phyloP scores from a whole-genome alignment of 345 rosid species.

The Pistacia integerrima region DNA sequence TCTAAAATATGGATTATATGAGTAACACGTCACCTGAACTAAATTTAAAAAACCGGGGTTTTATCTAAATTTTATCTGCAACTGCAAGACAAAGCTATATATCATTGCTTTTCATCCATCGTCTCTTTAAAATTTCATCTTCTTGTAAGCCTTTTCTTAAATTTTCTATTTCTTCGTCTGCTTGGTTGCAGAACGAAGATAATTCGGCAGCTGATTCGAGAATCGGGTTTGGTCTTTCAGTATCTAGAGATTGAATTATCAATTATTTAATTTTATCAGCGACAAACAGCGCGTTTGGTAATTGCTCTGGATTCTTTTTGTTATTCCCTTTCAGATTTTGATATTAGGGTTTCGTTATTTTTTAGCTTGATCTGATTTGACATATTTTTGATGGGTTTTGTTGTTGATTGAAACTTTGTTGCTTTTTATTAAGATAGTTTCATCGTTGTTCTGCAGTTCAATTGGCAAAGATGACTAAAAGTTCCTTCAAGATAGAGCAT shows the following conservation, averaged over 20 bases:
- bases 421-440: background rate
- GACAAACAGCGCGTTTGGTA: background rate
- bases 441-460: conserved; percentile 17
- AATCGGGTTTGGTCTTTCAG: background rate
- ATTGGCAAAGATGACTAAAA: conserved; percentile 44
- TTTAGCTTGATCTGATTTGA: too few species aligned
- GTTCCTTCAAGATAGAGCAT: conserved; percentile 67
- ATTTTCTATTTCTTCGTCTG: background rate
- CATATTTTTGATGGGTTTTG: background rate
- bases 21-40: background rate
- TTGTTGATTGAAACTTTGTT: background rate
- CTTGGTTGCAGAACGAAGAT: too few species aligned
- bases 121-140: background rate
- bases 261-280: background rate
- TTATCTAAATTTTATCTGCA: background rate
- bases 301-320: background rate
- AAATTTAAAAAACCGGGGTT: background rate
- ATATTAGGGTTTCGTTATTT: background rate
- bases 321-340: background rate
- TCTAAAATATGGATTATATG: background rate
- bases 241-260: background rate
- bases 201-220: background rate
- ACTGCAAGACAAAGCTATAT: background rate
- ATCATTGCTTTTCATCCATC: background rate
- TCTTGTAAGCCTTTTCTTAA: background rate